These are phyloP conservation scores for Yamagishiella unicocca DNA, from an alignment of 139 green algal genomes.

Conservation along the genomic window DNA sequence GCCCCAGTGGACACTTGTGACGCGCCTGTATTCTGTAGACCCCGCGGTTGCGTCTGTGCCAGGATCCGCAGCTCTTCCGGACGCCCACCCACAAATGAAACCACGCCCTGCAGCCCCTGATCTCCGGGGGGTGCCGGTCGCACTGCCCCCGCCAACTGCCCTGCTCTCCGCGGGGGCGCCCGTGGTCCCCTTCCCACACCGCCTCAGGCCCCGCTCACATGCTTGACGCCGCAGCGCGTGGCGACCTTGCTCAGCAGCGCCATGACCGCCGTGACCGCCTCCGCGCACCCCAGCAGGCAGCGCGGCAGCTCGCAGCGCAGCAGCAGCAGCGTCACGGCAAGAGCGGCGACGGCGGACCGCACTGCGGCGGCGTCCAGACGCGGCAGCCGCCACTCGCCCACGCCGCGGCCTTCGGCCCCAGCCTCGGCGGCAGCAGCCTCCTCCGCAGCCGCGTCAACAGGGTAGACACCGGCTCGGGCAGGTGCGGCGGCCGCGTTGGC, in stretches of 20 bases:
- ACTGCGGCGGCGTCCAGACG: neutral
- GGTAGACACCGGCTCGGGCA: too few relatives aligned
- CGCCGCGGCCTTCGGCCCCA: constrained; percentile 30
- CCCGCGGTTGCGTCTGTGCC: too few relatives aligned
- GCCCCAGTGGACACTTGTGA: too few relatives aligned
- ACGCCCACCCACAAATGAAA: too few relatives aligned
- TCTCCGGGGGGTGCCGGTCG: too few relatives aligned
- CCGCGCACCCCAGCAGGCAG: constrained; percentile 36
- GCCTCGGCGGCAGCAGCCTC: neutral
- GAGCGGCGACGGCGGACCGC: neutral
- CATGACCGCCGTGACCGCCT: constrained; percentile 37
- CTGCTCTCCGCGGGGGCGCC: too few relatives aligned
- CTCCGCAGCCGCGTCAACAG: neutral
- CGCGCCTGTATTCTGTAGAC: too few relatives aligned
- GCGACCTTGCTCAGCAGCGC: constrained; percentile 29
- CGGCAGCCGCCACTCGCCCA: constrained; percentile 31
- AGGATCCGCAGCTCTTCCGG: too few relatives aligned
- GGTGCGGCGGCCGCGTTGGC: too few relatives aligned
- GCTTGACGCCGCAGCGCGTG: neutral
- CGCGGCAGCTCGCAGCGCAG: constrained; percentile 19
- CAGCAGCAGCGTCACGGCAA: constrained; percentile 28
- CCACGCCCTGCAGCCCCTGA: too few relatives aligned
- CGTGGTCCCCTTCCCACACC: neutral
- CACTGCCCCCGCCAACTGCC: too few relatives aligned
- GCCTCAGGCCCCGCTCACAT: neutral